Percentiles rank a stretch among this genome's conserved stretches.
Conservation (phyloP, 2,329 filamentous ascomycete genomes). For the Aspergillus tanneri region DNA sequence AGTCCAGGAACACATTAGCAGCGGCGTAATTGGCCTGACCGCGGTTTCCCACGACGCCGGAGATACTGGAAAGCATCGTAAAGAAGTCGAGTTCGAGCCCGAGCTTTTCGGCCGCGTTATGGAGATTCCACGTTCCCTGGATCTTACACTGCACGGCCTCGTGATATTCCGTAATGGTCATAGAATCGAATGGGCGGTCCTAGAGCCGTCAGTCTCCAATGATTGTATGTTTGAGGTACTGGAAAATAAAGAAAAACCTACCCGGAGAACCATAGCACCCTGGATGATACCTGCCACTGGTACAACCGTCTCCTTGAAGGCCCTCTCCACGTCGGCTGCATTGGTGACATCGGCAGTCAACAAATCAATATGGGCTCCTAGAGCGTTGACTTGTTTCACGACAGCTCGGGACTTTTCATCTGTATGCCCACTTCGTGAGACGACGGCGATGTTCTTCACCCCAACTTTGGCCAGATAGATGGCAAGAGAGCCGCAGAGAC, state of each 20-base stretch:
- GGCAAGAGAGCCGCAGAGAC: conserved; percentile 10
- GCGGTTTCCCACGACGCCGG: conserved; percentile 30
- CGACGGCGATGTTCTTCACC: conserved; percentile 5
- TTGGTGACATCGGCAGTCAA: not conserved
- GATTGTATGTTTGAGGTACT: not conserved
- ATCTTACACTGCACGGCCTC: conserved; percentile 36
- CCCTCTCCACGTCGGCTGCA: not conserved
- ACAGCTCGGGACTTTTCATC: not conserved
- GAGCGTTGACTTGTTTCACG: not conserved
- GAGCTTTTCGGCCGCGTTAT: conserved; percentile 16
- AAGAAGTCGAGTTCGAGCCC: conserved; percentile 43
- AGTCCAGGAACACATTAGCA: conserved; percentile 41
- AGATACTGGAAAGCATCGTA: conserved; percentile 40
- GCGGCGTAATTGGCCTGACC: conserved; percentile 40
- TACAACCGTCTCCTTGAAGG: not conserved
- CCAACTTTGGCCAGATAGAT: conserved; percentile 10
- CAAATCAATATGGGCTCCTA: not conserved
- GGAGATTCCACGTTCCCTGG: conserved; percentile 28
- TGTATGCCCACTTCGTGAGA: conserved; percentile 1
- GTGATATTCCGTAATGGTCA: conserved; percentile 34
- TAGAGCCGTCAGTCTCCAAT: not conserved
- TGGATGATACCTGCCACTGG: conserved; percentile 3
- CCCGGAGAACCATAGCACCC: conserved; percentile 1
- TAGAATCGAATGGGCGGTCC: conserved; percentile 23
- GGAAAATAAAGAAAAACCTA: not conserved